Base-by-base conservation (phyloP, 345 rosid genomes). In the Trapa bicornis region DNA sequence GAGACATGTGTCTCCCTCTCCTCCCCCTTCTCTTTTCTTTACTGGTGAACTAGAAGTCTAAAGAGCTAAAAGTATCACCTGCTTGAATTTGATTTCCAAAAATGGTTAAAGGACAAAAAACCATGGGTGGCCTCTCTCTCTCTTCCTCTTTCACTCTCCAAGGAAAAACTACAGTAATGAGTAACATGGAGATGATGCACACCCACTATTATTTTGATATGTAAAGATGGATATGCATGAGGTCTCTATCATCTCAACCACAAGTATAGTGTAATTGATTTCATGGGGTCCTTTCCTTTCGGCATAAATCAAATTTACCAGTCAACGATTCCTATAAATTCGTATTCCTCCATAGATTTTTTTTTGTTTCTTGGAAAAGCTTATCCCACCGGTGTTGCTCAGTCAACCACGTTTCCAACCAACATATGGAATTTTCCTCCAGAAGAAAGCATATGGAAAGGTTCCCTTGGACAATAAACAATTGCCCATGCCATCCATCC, bases 381-480 rank as follows among this genome's bases (percentile, higher is more conserved):
- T 5, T 13, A 48, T 60, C n/a, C 15, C 5, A n/a, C 67, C 50
- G 69, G 67, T 76, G 74, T 80, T 77, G 80, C 66, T 45, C 62
- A 74, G 83, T 80, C 85, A 80, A 85, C 64, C 85, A 85, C 86
- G 86, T 78, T 80, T 85, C 86, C 73, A 54, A 15, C 75, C 62
- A 43, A 62, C 60, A 71, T 65, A 54, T 54, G 11, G 60, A 54
- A 54, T 54, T 54, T n/a, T 4, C 60, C 4, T 41, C 6, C 76
- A 72, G 38, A 73, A 22, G 29, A 69, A 67, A 61, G 58, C 58
- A 7, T 43, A 53, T 22, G 65, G 58, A 65, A 61, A 66, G 1
- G 36, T 16, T 50, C 6, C n/a, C 33, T 22, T 54, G 9, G 22
- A 12, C 60, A n/a, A 54, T 54, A 12, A 22, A 22, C 29, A 22